Evolutionary conservation across 129 eudicot genomes (phyloP).

Genomic region (Helianthus tuberosus): DNA sequence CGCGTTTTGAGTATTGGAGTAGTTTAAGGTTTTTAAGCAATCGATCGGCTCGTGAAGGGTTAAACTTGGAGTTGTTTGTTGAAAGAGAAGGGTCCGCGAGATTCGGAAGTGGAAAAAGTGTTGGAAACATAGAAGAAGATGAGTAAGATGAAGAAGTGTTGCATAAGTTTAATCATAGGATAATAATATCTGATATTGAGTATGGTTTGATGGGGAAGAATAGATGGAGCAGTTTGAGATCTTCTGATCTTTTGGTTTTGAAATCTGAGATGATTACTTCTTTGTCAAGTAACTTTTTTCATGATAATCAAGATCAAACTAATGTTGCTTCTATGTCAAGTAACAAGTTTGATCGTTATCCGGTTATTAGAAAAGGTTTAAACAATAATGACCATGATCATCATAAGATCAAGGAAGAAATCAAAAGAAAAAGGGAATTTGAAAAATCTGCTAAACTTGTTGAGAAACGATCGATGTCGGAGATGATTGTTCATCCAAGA

Average conservation of each 20-base stretch:
- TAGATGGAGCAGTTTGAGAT: conserved; percentile 80
- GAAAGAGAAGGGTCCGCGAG: conserved; percentile 72
- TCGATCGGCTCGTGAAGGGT: conserved; percentile 42
- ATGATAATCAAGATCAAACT: conserved; percentile 9
- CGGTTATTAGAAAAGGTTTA: conserved; percentile 2
- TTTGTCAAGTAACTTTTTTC: conserved; percentile 40
- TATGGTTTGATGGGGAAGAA: conserved; percentile 49
- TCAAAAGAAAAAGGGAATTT: conserved; percentile 43
- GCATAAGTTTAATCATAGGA: conserved; percentile 72
- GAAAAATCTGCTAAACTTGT: conserved; percentile 27
- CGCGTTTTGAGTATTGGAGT: conserved; percentile 30
- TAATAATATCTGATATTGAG: conserved; percentile 50
- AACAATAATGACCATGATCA: conserved; percentile 10
- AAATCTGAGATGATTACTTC: conserved; percentile 66
- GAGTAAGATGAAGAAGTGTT: conserved; percentile 34
- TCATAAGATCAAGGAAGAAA: conserved; percentile 53
- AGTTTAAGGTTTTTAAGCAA: conserved; percentile 54
- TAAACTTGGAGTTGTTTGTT: conserved; percentile 52
- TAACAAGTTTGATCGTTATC: not conserved
- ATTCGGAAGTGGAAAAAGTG: conserved; percentile 52
- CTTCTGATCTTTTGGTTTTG: conserved; percentile 67
- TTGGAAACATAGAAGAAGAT: conserved; percentile 39
- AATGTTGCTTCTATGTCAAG: conserved; percentile 19
- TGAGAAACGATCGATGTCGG: conserved; percentile 77
- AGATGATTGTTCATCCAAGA: conserved; percentile 67